Base-by-base conservation (phyloP, 306 rosid species). In the Citrullus amarus region DNA sequence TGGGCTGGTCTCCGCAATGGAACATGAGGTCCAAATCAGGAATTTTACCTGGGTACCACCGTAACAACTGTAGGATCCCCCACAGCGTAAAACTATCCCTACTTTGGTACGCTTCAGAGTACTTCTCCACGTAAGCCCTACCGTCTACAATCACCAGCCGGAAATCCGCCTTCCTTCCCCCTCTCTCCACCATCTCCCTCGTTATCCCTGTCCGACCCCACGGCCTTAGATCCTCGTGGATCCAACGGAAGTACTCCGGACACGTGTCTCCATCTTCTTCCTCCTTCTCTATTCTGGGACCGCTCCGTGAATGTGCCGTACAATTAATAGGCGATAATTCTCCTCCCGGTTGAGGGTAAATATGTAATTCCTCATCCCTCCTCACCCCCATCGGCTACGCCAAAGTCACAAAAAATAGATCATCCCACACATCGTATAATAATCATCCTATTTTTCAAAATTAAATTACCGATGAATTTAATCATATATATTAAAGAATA, bases 221-320 rank as follows among this genome's bases (percentile, higher is more conserved):
- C 17, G 80, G 79, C 57, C 71, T 48, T 28, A 91, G 79, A 59
- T 91, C 97, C 83, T 90, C 92, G 76, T 92, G 88, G 75, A 90
- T 92, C 90, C 96, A 92, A 75, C 91, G 87, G 81, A 92, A 90
- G 63, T 90, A 92, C 12, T 86, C 89, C 13, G 97, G 96, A 80
- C 97, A 92, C 28, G 59, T 55, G 0, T 17, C 3, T 0, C 6
- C 6, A 4, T 18, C 79, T n/a, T 56, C 32, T 12, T 55, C 34
- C 2, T 34, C 8, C 7, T 41, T 6, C 13, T 0, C n/a, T 11
- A 5, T 44, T 12, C 11, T 22, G 36, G 38, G 36, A 25, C 30
- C 5, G 36, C 25, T 14, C 18, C 34, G 13, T 18, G 8, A 14
- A 11, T 18, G 22, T 14, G 34, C 2, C 34, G 34, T 6, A 25